Evolutionary conservation across 2,329 filamentous ascomycete species (phyloP).

Genomic region (Talaromyces sp.): DNA sequence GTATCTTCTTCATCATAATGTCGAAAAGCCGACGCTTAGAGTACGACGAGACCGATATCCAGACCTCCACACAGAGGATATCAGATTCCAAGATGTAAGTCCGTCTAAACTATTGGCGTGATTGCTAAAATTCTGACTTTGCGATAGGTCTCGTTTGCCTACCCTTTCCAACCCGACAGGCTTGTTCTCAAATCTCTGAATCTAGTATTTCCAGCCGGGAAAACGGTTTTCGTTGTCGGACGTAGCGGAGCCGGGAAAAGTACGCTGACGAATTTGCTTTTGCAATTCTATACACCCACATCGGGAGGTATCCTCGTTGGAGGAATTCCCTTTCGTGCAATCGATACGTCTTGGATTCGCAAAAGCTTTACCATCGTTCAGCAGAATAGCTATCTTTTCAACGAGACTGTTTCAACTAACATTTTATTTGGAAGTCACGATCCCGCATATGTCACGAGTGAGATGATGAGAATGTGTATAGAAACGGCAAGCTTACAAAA

Average conservation of each 20-base stretch:
- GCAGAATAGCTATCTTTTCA: slow-evolving; percentile 74
- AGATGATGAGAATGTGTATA: slow-evolving; percentile 57
- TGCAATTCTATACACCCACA: slow-evolving; percentile 66
- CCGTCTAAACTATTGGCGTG: neutral
- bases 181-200: slow-evolving; percentile 56
- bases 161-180: slow-evolving; percentile 62
- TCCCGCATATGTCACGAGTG: slow-evolving; percentile 42
- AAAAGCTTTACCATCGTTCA: slow-evolving; percentile 75
- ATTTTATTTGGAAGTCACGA: slow-evolving; percentile 63
- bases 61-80: slow-evolving; percentile 54
- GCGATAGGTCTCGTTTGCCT: slow-evolving; percentile 69
- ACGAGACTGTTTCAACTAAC: slow-evolving; percentile 72
- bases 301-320: slow-evolving; percentile 66
- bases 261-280: slow-evolving; percentile 72
- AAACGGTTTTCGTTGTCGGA: slow-evolving; percentile 76
- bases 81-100: slow-evolving; percentile 62
- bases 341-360: slow-evolving; percentile 68
- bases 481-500: slow-evolving; percentile 63
- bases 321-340: slow-evolving; percentile 50
- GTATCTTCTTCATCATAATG: slow-evolving; percentile 31
- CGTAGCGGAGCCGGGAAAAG: slow-evolving; percentile 89
- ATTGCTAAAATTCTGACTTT: slow-evolving; percentile 12
- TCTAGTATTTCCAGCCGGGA: slow-evolving; percentile 65
- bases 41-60: slow-evolving; percentile 24
- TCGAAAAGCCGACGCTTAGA: slow-evolving; percentile 9